Evolutionary conservation across 176 grass and related monocot species (phyloP), one percentile per base, ranked within the genome.

Genomic region (Oryza nivara): DNA sequence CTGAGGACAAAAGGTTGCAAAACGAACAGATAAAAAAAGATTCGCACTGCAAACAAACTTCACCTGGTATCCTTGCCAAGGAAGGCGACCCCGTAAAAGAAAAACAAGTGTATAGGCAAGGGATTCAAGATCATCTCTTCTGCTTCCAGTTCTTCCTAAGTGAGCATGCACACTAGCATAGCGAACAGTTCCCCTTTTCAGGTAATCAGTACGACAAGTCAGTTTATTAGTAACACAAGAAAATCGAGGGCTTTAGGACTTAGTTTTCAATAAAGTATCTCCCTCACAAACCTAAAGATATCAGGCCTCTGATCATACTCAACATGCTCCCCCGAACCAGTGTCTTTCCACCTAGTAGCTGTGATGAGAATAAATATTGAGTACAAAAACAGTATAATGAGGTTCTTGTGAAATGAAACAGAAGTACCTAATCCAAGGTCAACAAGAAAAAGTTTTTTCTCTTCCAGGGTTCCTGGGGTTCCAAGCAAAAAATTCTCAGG

Each of bases 401-500:
- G 73, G 38, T 44, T 63, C 6, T 38, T 68, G n/a, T 80, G 9
- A 80, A 80, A 13, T 75, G 17, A 52, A 45, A 74, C 60, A 79
- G 70, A 85, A 86, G 68, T 88, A 97, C 95, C 95, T 94, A 97
- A 88, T 86, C 95, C 95, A 92, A 97, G 95, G 84, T 97, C 95
- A 87, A 94, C 88, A 81, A 97, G 95, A 77, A 97, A 97, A 92
- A 97, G 95, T 74, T 85, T 94, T 87, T 97, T 94, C 84, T 94
- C 92, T 83, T 97, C 86, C 36, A 67, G 67, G 82, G 92, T 97
- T 20, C 92, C 88, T 68, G 81, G 88, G 70, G 92, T 88, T 77
- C 95, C 95, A 86, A 97, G 95, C 80, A 94, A 92, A 85, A 97
- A 97, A 70, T 97, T 97, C 73, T 97, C 95, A 74, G 95, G 95